A percentile compares a stretch with the other conserved stretches of the same genome.
Conservation (phyloP, 2,329 filamentous ascomycete genomes). For the Botrytis cinerea region DNA sequence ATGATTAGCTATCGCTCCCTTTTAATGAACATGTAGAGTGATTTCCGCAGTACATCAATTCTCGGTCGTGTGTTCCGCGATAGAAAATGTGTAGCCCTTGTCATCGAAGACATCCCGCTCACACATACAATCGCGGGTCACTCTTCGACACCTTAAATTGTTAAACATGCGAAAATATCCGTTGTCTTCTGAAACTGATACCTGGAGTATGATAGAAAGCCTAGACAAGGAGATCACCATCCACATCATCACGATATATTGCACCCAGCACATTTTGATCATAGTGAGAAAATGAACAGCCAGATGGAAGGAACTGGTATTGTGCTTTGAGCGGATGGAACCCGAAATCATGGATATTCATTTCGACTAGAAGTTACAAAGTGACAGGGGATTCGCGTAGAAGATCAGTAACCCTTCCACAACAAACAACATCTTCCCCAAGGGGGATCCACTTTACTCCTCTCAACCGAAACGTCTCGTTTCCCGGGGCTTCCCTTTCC, state of each 20-base stretch:
- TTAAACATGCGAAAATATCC: background rate
- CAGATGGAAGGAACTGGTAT: background rate
- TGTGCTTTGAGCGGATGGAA: background rate
- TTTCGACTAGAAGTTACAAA: background rate
- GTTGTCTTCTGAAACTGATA: background rate
- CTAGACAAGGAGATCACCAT: background rate
- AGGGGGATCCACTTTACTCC: conserved; percentile 32
- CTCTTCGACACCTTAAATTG: background rate
- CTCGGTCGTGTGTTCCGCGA: background rate
- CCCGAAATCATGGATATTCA: background rate
- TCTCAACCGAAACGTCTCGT: conserved; percentile 26
- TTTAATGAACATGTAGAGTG: background rate
- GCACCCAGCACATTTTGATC: background rate
- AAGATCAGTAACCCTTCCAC: conserved; percentile 24
- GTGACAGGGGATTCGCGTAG: no score
- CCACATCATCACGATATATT: background rate
- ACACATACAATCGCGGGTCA: background rate
- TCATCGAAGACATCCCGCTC: background rate
- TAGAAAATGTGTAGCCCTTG: background rate
- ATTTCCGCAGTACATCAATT: background rate
- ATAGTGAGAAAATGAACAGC: background rate
- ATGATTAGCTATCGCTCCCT: no score
- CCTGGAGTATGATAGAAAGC: background rate
- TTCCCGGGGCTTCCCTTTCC: conserved; percentile 18
- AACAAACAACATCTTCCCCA: conserved; percentile 34